Evolutionary conservation across 495 filamentous ascomycete species (phyloP), one percentile per base, ranked within the genome.

Genomic region (Aspergillus asperescens): DNA sequence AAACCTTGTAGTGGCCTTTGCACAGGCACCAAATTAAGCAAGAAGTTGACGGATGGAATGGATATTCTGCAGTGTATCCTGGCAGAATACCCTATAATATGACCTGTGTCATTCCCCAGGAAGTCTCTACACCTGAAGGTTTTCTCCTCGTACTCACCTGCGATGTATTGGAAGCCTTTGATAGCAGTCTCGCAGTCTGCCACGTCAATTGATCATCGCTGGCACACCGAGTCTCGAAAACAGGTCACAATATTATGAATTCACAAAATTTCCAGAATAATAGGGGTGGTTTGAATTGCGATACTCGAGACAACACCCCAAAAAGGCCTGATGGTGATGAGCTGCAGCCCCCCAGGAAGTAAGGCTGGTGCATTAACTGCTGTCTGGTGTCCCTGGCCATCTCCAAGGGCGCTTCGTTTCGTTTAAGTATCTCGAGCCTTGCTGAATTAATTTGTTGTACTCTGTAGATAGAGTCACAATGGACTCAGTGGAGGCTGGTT

Each of bases 401-500:
- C 42, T 45, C 24, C 18, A 45, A 29, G 9, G 10, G 42, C 19
- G 2, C 23, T 45, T 31, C 42, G n/a, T n/a, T n/a, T n/a, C n/a
- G 24, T 27, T 16, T 25, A 49, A 35, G 25, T 24, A 23, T 43
- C 24, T 24, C 46, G 45, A 53, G 39, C 41, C 2, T 19, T 39
- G 31, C n/a, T 23, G 40, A 20, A 27, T 54, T 23, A 13, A 32
- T 31, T 25, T 49, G 39, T 48, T 38, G 38, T 42, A 28, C 42
- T 48, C 31, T 37, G 16, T 32, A 40, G 32, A 5, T n/a, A n/a
- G n/a, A n/a, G n/a, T n/a, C n/a, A n/a, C n/a, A 16, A n/a, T 35
- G 32, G 32, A 38, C 38, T 16, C 15, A 28, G 58, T 60, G 58
- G 58, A 56, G 49, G 45, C 44, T 28, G 32, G 54, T 57, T 57